These are phyloP conservation scores for Annulohypoxylon truncatum DNA, from an alignment of 2,329 filamentous ascomycete species.

Conservation along the genomic window DNA sequence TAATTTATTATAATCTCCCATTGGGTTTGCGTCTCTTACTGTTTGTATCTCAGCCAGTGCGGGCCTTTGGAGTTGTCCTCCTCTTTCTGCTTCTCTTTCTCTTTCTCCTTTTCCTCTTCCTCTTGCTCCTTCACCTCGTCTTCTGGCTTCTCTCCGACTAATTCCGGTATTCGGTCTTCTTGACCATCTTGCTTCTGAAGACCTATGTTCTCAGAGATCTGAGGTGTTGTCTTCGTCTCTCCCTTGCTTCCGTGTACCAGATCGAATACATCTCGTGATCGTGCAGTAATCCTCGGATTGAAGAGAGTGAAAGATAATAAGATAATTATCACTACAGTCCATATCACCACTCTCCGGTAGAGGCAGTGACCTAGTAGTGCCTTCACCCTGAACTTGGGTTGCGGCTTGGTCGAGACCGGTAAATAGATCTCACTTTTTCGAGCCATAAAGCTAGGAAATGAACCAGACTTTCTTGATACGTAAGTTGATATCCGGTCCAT, in stretches of 20 bases:
- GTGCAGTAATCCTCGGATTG: conserved; percentile 45
- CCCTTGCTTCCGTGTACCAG: conserved; percentile 45
- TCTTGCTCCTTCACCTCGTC: conserved; percentile 25
- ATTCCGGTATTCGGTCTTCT: conserved; percentile 18
- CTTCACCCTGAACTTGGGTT: conserved; percentile 56
- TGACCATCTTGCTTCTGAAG: conserved; percentile 40
- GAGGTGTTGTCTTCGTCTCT: conserved; percentile 20
- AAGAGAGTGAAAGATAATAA: conserved; percentile 58
- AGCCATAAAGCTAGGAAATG: conserved; percentile 39
- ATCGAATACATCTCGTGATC: conserved; percentile 46
- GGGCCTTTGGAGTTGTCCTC: conserved; percentile 45
- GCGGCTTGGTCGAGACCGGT: conserved; percentile 49
- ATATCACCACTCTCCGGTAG: conserved; percentile 64
- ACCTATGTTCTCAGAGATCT: conserved; percentile 21
- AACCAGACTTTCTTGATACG: conserved; percentile 44
- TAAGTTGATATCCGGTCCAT: conserved; percentile 46
- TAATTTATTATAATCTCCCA: background rate
- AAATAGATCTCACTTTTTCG: conserved; percentile 48
- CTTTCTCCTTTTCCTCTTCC: conserved; percentile 7
- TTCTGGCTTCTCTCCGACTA: conserved; percentile 12
- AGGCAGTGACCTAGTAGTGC: conserved; percentile 63
- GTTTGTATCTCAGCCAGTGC: conserved; percentile 56
- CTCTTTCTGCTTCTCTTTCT: conserved; percentile 42
- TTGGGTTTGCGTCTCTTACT: conserved; percentile 52
- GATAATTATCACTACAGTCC: conserved; percentile 57